Evolutionary conservation across 2,329 filamentous ascomycete genomes (phyloP), one percentile per base, ranked within the genome.

Genomic region (Trichoderma sp.): DNA sequence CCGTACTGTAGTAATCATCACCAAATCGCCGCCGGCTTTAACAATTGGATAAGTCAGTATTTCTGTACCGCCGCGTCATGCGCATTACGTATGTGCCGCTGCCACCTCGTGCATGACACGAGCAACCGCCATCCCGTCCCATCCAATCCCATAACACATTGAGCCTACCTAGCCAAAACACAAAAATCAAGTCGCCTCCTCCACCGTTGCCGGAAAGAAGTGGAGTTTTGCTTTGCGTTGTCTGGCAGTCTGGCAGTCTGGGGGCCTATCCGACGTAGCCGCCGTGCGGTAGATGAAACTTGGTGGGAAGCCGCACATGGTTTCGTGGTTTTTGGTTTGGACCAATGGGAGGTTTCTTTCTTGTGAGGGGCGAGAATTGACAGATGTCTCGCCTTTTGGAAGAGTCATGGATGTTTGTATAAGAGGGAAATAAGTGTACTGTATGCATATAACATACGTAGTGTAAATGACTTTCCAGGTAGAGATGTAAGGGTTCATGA

Each of bases 81-180:
- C 28, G 66, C 66, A 61, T 68, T 68, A 68, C 66, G 66, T 61
- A 68, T 55, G 64, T 57, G 30, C 50, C 20, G 34, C 65, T 39
- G 55, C 66, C 53, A 47, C 53, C 36, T 61, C 66, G 30, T 50
- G 57, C 43, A 68, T 50, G 53, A 55, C 47, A 57, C 36, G 65
- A 59, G 17, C 7, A 43, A 0, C 17, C 17, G 12, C 26, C n/a
- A n/a, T n/a, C n/a, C n/a, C n/a, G n/a, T n/a, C n/a, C 11, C n/a
- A 43, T 50, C 9, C 65, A 28, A 7, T 39, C 50, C 32, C 43
- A 66, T 50, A 50, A 50, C 47, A 53, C 3, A 53, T n/a, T n/a
- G n/a, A n/a, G n/a, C n/a, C n/a, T n/a, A n/a, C 2, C 2, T 43
- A 43, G 39, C 17, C 47, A 53, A 53, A 53, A 23, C 47, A 23